A percentile compares a stretch with the other conserved stretches of the same genome.
Conservation (phyloP, 768 basidiomycete genomes). For the Trametes coccinea region DNA sequence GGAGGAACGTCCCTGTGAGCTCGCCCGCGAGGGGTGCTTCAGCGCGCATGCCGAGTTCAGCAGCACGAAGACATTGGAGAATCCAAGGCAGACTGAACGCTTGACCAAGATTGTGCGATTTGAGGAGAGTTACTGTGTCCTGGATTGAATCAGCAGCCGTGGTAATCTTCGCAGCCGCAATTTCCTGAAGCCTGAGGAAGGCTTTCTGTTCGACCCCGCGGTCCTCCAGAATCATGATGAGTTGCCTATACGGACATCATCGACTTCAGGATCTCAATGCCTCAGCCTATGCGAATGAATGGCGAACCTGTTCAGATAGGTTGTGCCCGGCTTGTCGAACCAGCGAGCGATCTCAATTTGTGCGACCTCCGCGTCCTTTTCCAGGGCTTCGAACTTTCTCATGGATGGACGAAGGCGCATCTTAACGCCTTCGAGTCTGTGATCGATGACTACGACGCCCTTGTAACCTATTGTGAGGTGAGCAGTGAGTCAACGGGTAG, state of each 20-base stretch:
- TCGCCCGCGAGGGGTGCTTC: constrained; percentile 8
- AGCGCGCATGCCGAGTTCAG: constrained; percentile 25
- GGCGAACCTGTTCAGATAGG: constrained; percentile 71
- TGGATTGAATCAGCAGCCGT: constrained; percentile 60
- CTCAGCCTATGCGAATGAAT: not conserved
- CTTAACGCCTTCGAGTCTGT: constrained; percentile 50
- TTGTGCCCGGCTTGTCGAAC: constrained; percentile 57
- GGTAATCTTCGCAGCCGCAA: constrained; percentile 54
- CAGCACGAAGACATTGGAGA: constrained; percentile 47
- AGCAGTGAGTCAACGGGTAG: not conserved
- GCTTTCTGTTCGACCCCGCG: constrained; percentile 58
- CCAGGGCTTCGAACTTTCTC: constrained; percentile 66
- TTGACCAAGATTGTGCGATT: constrained; percentile 45
- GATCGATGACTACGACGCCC: constrained; percentile 75
- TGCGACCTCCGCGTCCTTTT: constrained; percentile 40
- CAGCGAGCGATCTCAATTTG: constrained; percentile 74
- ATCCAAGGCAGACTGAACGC: constrained; percentile 52
- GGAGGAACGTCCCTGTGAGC: constrained; percentile 27
- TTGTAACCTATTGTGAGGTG: constrained; percentile 48
- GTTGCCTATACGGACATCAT: constrained; percentile 44
- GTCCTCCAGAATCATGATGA: constrained; percentile 81
- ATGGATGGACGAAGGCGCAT: constrained; percentile 75
- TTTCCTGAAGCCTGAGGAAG: constrained; percentile 64
- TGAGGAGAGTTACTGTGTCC: constrained; percentile 51
- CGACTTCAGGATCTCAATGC: not conserved